phyloP scores from a whole-genome alignment of 306 rosid species.

The Parietaria judaica region DNA sequence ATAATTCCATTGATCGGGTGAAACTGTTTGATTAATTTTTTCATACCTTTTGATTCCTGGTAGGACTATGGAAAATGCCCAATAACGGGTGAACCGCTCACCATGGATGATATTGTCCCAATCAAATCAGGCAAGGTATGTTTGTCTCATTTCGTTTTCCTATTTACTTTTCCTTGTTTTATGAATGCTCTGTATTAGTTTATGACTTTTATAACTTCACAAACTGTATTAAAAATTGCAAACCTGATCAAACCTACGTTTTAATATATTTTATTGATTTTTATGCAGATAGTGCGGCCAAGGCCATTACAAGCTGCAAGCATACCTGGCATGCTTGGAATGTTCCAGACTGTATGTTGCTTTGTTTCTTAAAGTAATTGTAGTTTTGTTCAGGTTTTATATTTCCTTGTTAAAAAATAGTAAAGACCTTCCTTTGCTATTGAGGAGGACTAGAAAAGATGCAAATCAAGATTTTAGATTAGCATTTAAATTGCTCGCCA shows the following conservation, averaged over 20 bases:
- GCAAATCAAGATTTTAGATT: neutral
- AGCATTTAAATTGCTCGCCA: neutral
- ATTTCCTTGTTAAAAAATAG: neutral
- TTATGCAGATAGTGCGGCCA: slow-evolving; percentile 90
- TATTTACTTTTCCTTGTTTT: neutral
- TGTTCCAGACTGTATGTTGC: slow-evolving; percentile 85
- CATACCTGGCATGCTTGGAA: slow-evolving; percentile 98
- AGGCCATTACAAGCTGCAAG: slow-evolving; percentile 98
- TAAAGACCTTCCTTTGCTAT: neutral
- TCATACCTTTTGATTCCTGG: slow-evolving; percentile 14
- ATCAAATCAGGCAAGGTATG: slow-evolving; percentile 88
- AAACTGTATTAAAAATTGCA: too few relatives aligned
- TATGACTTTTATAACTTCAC: neutral
- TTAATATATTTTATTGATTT: slow-evolving; percentile 12
- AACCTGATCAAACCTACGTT: too few relatives aligned
- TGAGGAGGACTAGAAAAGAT: neutral
- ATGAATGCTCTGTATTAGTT: neutral
- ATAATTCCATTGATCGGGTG: neutral
- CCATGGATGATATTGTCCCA: slow-evolving; percentile 69
- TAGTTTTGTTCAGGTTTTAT: neutral
- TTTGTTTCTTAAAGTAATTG: slow-evolving; percentile 10
- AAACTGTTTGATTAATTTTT: slow-evolving; percentile 1
- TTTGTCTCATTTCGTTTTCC: neutral
- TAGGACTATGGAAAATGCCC: slow-evolving; percentile 99
- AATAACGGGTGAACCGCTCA: slow-evolving; percentile 72